phyloP scores from a whole-genome alignment of 163 green algal species.

The Scenedesmus sp. region DNA sequence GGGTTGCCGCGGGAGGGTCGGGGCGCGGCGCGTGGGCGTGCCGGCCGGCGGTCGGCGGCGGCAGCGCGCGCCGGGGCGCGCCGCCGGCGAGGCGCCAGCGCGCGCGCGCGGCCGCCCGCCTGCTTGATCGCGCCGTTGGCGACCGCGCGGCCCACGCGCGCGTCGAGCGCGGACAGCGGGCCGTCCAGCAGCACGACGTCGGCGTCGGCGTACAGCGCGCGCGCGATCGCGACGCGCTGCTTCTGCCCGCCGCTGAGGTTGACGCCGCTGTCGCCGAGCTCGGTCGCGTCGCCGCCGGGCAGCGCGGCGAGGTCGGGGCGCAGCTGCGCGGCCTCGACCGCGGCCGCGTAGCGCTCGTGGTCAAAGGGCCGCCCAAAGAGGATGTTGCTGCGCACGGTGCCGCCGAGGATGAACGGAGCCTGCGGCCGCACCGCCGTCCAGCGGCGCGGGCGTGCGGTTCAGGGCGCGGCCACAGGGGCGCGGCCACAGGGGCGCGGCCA shows the following conservation, averaged over 20 bases:
- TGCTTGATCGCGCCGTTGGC: slow-evolving; percentile 46
- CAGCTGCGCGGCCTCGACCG: slow-evolving; percentile 46
- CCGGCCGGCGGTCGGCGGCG: no score
- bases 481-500: not conserved
- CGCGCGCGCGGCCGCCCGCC: slow-evolving; percentile 7
- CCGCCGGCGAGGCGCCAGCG: no score
- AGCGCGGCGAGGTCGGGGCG: slow-evolving; percentile 48
- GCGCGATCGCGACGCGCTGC: slow-evolving; percentile 83
- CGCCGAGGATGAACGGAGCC: slow-evolving; percentile 80
- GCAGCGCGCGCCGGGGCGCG: no score
- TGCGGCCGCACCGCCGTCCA: slow-evolving; percentile 70
- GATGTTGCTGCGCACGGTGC: slow-evolving; percentile 84
- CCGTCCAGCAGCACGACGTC: slow-evolving; percentile 85
- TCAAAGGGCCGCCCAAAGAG: slow-evolving; percentile 77
- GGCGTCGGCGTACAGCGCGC: slow-evolving; percentile 64
- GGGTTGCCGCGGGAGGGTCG: no score
- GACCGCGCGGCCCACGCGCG: slow-evolving; percentile 62
- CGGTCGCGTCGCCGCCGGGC: slow-evolving; percentile 69
- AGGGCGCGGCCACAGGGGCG: not conserved
- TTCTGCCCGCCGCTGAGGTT: slow-evolving; percentile 77
- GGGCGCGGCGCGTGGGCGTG: no score
- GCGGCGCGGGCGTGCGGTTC: no score
- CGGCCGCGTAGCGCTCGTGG: slow-evolving; percentile 29
- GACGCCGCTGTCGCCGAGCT: slow-evolving; percentile 78
- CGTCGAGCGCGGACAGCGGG: slow-evolving; percentile 82